A percentile compares a stretch with the other conserved stretches of the same genome.
phyloP scores from a whole-genome alignment of 345 rosid genomes.

The Populus nigra region DNA sequence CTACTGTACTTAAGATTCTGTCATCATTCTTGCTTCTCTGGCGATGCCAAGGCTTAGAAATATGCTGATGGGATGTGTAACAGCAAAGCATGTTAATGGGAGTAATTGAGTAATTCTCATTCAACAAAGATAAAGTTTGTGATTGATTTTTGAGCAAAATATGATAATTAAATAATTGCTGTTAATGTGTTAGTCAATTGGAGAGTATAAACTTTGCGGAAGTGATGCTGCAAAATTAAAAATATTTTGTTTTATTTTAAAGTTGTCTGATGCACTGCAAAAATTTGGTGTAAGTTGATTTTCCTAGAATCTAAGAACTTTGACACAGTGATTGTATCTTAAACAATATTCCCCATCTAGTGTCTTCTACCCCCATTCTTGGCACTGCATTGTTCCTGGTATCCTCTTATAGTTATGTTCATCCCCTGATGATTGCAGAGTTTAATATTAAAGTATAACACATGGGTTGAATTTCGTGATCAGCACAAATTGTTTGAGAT shows the following conservation, averaged over 20 bases:
- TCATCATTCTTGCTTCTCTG: too few relatives aligned
- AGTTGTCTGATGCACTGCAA: neutral
- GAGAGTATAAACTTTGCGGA: neutral
- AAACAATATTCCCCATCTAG: neutral
- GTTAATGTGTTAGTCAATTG: neutral
- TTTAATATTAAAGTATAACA: neutral
- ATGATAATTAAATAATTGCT: neutral
- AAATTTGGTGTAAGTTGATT: neutral
- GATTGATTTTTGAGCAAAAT: neutral
- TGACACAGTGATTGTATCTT: neutral
- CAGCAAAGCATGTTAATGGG: neutral
- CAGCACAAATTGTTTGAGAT: neutral
- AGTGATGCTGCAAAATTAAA: neutral
- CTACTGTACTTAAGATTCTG: too few relatives aligned
- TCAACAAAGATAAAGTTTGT: neutral
- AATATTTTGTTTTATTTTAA: neutral
- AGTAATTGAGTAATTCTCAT: neutral
- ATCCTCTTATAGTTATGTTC: neutral
- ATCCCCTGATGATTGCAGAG: neutral
- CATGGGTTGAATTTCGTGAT: slow-evolving; percentile 1
- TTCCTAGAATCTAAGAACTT: neutral
- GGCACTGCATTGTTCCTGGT: neutral
- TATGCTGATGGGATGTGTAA: neutral
- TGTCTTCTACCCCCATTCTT: neutral
- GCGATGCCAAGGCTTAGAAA: neutral